A percentile compares a stretch with the other conserved stretches of the same genome.
These are phyloP conservation scores for Aspergillus unguis DNA, from an alignment of 2,329 filamentous ascomycete genomes.

Conservation along the genomic window DNA sequence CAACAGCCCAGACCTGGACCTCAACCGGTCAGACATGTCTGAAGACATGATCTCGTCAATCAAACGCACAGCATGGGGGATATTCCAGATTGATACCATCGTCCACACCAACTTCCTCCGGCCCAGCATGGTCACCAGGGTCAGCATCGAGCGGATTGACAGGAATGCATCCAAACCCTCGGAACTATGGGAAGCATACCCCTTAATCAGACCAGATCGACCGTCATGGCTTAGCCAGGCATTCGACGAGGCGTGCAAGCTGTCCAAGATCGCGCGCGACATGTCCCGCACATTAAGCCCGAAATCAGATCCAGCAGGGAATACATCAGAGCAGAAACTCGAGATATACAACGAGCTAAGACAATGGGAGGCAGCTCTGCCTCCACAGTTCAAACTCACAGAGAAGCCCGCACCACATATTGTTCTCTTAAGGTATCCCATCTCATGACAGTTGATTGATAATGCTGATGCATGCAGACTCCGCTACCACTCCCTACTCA, in stretches of 20 bases:
- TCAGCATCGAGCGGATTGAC: conserved; percentile 15
- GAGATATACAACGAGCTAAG: conserved; percentile 14
- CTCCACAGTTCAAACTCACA: conserved; percentile 1
- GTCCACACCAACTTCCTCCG: conserved; percentile 22
- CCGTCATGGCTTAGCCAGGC: conserved; percentile 18
- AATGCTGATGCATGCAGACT: conserved; percentile 16
- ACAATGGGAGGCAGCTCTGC: conserved; percentile 14
- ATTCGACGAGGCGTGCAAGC: conserved; percentile 20
- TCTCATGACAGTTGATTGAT: no score
- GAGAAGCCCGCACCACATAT: conserved; percentile 14
- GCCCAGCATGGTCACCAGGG: conserved; percentile 14
- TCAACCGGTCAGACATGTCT: conserved; percentile 16
- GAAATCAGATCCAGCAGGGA: neutral
- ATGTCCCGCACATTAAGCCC: conserved; percentile 11
- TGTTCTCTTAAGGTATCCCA: conserved; percentile 13
- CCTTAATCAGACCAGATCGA: conserved; percentile 1
- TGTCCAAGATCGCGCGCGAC: conserved; percentile 21
- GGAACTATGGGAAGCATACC: conserved; percentile 19
- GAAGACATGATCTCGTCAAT: conserved; percentile 22
- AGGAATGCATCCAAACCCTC: neutral
- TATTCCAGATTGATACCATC: conserved; percentile 29
- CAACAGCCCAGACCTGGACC: conserved; percentile 14
- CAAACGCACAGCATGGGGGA: conserved; percentile 23
- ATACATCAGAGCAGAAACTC: conserved; percentile 8
- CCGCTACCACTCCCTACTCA: conserved; percentile 25